These are phyloP conservation scores for Mortierella sp. DNA, from an alignment of 371 early-diverging fungal genomes.

Conservation along the genomic window DNA sequence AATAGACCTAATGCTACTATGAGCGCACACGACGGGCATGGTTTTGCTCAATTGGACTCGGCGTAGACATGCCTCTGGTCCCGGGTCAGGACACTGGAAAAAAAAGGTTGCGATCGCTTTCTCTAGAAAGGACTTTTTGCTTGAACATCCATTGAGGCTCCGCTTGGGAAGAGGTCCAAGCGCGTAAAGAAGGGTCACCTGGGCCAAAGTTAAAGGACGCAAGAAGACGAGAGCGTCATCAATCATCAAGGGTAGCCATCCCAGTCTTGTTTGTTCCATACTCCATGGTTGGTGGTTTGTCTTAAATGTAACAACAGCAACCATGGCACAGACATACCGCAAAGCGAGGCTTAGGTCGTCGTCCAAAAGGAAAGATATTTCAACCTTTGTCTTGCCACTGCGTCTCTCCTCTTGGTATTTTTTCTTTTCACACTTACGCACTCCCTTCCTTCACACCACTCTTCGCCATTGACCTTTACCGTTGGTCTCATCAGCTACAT, in stretches of 20 bases:
- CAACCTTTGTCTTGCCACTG: background rate
- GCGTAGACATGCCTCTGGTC: background rate
- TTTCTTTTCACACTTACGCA: background rate
- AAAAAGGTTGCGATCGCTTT: background rate
- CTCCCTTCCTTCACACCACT: background rate
- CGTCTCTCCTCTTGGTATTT: background rate
- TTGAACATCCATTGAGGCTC: constrained; percentile 4
- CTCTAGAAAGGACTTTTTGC: background rate
- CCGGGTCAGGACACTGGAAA: background rate
- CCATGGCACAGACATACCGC: background rate
- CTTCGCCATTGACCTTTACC: background rate
- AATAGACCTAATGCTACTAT: too few relatives aligned
- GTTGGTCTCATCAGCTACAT: background rate
- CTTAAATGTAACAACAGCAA: background rate
- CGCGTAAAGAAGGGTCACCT: background rate
- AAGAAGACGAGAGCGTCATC: background rate
- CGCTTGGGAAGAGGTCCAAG: constrained; percentile 11
- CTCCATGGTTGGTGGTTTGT: background rate
- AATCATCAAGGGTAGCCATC: background rate
- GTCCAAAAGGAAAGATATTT: background rate
- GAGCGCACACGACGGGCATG: background rate
- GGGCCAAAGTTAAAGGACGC: background rate
- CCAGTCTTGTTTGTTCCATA: background rate
- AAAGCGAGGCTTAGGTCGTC: background rate
- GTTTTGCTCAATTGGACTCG: background rate